Evolutionary conservation across 2,329 filamentous ascomycete genomes (phyloP).

Genomic region (Arthrinium phaeospermum): DNA sequence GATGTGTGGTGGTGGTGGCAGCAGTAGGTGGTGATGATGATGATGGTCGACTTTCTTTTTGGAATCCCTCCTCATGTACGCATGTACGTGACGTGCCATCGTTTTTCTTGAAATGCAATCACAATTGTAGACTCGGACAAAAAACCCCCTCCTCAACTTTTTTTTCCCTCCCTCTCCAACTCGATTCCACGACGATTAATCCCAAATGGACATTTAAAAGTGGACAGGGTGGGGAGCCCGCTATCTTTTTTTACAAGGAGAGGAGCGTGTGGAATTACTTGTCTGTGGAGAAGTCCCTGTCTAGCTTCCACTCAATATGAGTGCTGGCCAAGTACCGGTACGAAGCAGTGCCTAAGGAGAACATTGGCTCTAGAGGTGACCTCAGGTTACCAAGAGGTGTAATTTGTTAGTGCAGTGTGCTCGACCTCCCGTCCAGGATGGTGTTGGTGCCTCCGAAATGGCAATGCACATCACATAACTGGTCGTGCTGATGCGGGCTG

Average conservation of each 20-base stretch:
- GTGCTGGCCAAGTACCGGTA: conserved; percentile 7
- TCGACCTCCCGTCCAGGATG: not conserved
- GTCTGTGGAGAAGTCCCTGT: conserved; percentile 12
- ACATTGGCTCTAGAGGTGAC: not conserved
- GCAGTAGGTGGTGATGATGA: not conserved
- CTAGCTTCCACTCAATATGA: conserved; percentile 12
- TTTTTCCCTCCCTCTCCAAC: conserved; percentile 5
- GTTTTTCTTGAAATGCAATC: not conserved
- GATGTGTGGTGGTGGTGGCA: not conserved
- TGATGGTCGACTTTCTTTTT: not conserved
- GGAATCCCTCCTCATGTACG: not conserved
- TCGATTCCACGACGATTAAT: conserved; percentile 17
- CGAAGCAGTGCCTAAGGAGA: not conserved
- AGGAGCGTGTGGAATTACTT: conserved; percentile 7
- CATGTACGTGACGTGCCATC: not conserved
- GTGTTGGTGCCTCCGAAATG: not conserved
- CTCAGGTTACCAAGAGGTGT: not conserved
- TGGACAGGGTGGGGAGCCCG: conserved; percentile 17
- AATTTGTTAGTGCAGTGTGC: conserved; percentile 4
- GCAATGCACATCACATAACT: not conserved
- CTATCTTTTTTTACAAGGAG: conserved; percentile 17
- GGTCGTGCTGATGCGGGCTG: not conserved
- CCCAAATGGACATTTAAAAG: conserved; percentile 19
- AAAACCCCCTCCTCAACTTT: conserved; percentile 17
- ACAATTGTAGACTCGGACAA: not conserved